These are phyloP conservation scores for Ascochyta fabae DNA, from an alignment of 2,329 filamentous ascomycete species.

Conservation along the genomic window DNA sequence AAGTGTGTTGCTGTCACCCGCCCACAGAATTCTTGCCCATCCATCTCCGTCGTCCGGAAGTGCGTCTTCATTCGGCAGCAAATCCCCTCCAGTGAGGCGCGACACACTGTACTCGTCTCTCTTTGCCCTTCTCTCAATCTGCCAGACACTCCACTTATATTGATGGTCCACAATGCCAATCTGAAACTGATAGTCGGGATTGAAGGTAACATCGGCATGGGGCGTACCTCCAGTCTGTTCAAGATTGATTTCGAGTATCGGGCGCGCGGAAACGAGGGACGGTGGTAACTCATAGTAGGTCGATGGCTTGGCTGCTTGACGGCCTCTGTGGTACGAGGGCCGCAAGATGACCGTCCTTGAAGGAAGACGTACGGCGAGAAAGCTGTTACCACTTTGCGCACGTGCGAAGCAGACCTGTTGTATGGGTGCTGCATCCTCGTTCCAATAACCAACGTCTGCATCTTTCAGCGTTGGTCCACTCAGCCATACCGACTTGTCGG, in stretches of 20 bases:
- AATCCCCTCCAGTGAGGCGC: conserved; percentile 38
- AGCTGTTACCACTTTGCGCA: conserved; percentile 49
- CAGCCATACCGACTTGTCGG: conserved; percentile 55
- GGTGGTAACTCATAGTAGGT: conserved; percentile 38
- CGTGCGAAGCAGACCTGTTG: conserved; percentile 62
- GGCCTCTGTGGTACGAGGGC: conserved; percentile 28
- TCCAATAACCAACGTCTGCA: conserved; percentile 62
- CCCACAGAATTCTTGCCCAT: conserved; percentile 60
- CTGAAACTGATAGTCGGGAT: conserved; percentile 65
- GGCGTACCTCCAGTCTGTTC: conserved; percentile 60
- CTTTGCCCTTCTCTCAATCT: conserved; percentile 52
- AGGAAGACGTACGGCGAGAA: conserved; percentile 60
- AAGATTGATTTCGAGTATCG: conserved; percentile 60
- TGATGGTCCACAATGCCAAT: conserved; percentile 69
- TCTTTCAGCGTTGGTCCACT: conserved; percentile 52
- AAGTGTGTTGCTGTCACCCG: conserved; percentile 55
- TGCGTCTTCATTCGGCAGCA: conserved; percentile 9
- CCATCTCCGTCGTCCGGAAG: conserved; percentile 47
- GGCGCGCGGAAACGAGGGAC: conserved; percentile 64
- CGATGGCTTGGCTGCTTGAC: conserved; percentile 22
- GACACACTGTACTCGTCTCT: conserved; percentile 42
- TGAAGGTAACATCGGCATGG: conserved; percentile 71
- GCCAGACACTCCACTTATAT: conserved; percentile 73
- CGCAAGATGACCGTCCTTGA: conserved; percentile 58
- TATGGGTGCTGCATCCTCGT: conserved; percentile 59